Evolutionary conservation across 2,329 filamentous ascomycete species (phyloP), one percentile per base, ranked within the genome.

Genomic region (Purpureocillium lavendulum): DNA sequence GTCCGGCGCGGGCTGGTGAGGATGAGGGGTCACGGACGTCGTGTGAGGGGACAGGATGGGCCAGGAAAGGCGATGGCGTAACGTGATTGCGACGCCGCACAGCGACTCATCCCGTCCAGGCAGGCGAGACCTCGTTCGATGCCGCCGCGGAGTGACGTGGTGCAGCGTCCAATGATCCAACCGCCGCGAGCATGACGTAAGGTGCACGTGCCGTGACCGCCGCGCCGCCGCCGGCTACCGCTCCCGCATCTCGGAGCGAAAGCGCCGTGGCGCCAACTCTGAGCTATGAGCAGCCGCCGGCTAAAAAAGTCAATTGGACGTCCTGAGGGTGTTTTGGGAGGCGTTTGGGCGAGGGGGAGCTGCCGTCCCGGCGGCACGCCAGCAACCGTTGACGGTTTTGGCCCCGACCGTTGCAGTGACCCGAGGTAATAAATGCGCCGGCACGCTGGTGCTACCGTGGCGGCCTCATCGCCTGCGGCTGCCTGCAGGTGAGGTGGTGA

Each of bases 351-450:
- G n/a, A n/a, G n/a, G n/a, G n/a, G n/a, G n/a, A n/a, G n/a, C n/a
- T n/a, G n/a, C n/a, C n/a, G n/a, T 46, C 43, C 33, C 39, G 41
- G 37, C 44, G 42, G 40, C 43, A 40, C 40, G 41, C 45, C 33
- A 39, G 38, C 38, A 40, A 46, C 43, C 41, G 33, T 37, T 46
- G 33, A 16, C 39, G 33, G 21, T 30, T 33, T 24, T 32, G 10
- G 10, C 7, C 24, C 31, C 29, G n/a, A n/a, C n/a, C n/a, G n/a
- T n/a, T n/a, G n/a, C n/a, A n/a, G n/a, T n/a, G n/a, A n/a, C n/a
- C n/a, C n/a, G n/a, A n/a, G n/a, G n/a, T n/a, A n/a, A n/a, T n/a
- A n/a, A n/a, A n/a, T n/a, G 21, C 21, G 21, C 5, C 21, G 21
- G 21, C 21, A 26, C 5, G 10, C 5, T 26, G 21, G 21, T 26